phyloP scores from a whole-genome alignment of 2,329 filamentous ascomycete species.

The Diplodia corticola region DNA sequence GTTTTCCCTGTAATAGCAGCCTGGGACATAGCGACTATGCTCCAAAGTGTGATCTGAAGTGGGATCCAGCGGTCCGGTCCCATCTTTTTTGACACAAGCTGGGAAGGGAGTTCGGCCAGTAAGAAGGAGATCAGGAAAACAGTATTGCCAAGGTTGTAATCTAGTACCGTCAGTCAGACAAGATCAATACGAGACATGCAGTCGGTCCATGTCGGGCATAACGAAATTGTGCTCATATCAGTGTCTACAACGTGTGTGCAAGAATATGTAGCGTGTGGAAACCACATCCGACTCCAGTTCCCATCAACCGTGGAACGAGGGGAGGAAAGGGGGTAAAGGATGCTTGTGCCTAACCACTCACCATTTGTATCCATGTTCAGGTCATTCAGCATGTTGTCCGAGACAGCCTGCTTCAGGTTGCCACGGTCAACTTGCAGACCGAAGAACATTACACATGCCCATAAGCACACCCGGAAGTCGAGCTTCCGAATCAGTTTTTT shows the following conservation, averaged over 20 bases:
- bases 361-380: conserved; percentile 30
- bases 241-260: too few relatives aligned
- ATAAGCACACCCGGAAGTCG: conserved; percentile 32
- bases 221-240: not conserved
- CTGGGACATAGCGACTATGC: conserved; percentile 40
- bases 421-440: conserved; percentile 50
- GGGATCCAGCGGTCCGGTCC: conserved; percentile 49
- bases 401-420: conserved; percentile 49
- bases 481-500: conserved; percentile 47
- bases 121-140: conserved; percentile 46
- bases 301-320: too few relatives aligned
- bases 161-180: not conserved
- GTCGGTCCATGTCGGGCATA: not conserved
- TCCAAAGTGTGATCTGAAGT: conserved; percentile 29
- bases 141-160: conserved; percentile 25
- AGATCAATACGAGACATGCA: not conserved
- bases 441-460: conserved; percentile 52
- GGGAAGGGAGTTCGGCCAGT: conserved; percentile 52
- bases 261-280: too few relatives aligned
- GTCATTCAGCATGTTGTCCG: conserved; percentile 43
- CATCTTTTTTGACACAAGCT: conserved; percentile 53
- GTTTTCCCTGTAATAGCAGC: conserved; percentile 36
- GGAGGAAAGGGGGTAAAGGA: too few relatives aligned
- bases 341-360: not conserved
- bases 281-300: not conserved